These are phyloP conservation scores for Cicer arietinum DNA, from an alignment of 306 rosid species.

Conservation along the genomic window DNA sequence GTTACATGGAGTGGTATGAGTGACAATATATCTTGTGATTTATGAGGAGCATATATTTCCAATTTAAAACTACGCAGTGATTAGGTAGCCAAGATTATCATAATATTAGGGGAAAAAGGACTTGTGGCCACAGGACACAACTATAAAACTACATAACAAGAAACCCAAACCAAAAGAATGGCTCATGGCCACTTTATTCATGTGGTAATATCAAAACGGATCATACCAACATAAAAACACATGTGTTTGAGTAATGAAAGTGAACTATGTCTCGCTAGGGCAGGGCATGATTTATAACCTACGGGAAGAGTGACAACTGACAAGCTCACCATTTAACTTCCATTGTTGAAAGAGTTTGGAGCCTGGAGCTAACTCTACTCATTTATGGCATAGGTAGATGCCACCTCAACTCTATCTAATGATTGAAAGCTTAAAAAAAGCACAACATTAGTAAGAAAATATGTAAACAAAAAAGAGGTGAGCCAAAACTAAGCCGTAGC, in stretches of 20 bases:
- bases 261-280: neutral
- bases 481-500: neutral
- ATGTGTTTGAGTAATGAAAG: neutral
- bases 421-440: neutral
- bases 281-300: neutral
- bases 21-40: neutral
- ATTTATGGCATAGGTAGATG: neutral
- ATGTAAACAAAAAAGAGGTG: neutral
- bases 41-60: neutral
- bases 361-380: neutral
- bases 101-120: neutral
- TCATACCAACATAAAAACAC: neutral
- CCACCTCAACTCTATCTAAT: neutral
- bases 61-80: neutral
- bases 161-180: neutral
- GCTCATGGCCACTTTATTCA: neutral
- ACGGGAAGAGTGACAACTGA: neutral
- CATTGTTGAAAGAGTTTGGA: constrained; percentile 11
- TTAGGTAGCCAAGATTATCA: neutral
- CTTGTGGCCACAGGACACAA: neutral
- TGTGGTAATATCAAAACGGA: neutral
- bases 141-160: neutral
- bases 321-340: neutral
- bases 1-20: neutral
- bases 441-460: neutral